These are phyloP conservation scores for Mortierella sp. DNA, from an alignment of 371 early-diverging fungal species.

Conservation along the genomic window DNA sequence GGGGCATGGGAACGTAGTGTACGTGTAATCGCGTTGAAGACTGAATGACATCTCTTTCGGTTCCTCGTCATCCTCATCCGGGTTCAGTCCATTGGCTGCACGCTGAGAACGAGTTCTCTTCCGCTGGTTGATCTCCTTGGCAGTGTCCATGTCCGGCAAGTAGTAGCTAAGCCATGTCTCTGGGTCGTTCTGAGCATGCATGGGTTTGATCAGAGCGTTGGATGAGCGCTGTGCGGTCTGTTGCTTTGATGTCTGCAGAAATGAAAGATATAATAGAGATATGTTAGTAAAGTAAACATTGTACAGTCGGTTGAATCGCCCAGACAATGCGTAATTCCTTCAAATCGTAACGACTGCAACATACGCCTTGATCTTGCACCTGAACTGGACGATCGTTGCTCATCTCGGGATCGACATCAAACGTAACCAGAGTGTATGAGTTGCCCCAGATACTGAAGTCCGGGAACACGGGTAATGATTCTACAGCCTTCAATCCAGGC, in stretches of 20 bases:
- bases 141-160: slow-evolving; percentile 42
- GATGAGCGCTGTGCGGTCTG: slow-evolving; percentile 45
- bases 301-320: too few relatives aligned
- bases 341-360: neutral
- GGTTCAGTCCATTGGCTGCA: slow-evolving; percentile 21
- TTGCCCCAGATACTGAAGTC: slow-evolving; percentile 76
- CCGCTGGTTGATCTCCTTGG: slow-evolving; percentile 36
- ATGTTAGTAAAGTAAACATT: neutral
- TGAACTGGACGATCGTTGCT: slow-evolving; percentile 47
- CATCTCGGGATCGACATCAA: slow-evolving; percentile 78
- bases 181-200: slow-evolving; percentile 45
- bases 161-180: slow-evolving; percentile 52
- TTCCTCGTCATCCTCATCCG: slow-evolving; percentile 33
- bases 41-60: slow-evolving; percentile 17
- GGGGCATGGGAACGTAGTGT: slow-evolving; percentile 42
- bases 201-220: slow-evolving; percentile 54
- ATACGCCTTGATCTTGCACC: slow-evolving; percentile 37
- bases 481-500: slow-evolving; percentile 73
- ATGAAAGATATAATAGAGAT: neutral
- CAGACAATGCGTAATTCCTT: too few relatives aligned
- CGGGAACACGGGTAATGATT: slow-evolving; percentile 82
- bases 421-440: slow-evolving; percentile 74
- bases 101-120: slow-evolving; percentile 34
- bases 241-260: slow-evolving; percentile 22
- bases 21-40: slow-evolving; percentile 52